Evolutionary conservation across 345 rosid species (phyloP).

Genomic region (Eucalyptus lansdowneana): DNA sequence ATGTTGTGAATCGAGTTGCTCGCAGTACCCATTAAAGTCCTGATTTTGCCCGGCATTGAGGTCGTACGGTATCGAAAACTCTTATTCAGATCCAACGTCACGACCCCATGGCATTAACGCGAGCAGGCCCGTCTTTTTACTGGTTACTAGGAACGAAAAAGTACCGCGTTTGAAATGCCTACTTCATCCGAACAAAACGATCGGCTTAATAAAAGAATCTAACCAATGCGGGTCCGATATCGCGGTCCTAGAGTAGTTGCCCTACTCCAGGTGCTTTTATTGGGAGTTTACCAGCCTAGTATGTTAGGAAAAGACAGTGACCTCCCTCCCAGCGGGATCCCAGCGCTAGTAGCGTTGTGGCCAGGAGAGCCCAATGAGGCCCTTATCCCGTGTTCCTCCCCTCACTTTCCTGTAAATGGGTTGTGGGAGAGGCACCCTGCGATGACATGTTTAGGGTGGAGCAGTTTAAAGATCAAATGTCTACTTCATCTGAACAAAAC

Average conservation of each 20-base stretch:
- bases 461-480: too few species aligned
- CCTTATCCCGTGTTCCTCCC: too few species aligned
- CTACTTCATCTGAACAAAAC: neutral
- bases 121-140: neutral
- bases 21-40: neutral
- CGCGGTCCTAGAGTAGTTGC: neutral
- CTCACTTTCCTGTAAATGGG: too few species aligned
- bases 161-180: neutral
- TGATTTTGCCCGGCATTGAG: neutral
- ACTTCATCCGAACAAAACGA: neutral
- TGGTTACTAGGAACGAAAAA: neutral
- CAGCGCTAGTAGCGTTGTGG: too few species aligned
- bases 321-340: too few species aligned
- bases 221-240: neutral
- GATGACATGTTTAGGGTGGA: too few species aligned
- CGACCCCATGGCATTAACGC: neutral
- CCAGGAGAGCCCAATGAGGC: too few species aligned
- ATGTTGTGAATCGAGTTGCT: neutral
- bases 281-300: too few species aligned
- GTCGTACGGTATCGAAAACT: neutral
- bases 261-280: too few species aligned
- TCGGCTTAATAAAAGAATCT: neutral
- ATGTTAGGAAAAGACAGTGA: too few species aligned
- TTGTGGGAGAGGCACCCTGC: too few species aligned
- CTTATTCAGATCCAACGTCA: neutral